phyloP scores from a whole-genome alignment of 208 protist genomes.

The Kentomonas sorsogonicus region DNA sequence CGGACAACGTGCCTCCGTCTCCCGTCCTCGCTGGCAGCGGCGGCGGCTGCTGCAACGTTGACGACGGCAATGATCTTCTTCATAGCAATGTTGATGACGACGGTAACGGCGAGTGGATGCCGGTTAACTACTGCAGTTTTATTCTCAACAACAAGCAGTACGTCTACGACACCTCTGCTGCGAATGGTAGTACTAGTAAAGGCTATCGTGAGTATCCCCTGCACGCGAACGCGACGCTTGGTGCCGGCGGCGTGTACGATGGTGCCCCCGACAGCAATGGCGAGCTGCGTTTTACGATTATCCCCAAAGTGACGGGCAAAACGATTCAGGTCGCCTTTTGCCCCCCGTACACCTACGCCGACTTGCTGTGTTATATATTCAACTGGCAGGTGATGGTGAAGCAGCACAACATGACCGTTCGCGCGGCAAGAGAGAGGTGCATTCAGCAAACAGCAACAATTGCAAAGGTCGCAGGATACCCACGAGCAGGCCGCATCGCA shows the following conservation, averaged over 20 bases:
- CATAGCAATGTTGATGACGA: slow-evolving; percentile 1
- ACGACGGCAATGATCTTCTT: neutral
- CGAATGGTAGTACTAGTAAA: neutral
- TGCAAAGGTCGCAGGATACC: too few relatives aligned
- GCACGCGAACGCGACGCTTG: too few relatives aligned
- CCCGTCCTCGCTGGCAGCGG: neutral
- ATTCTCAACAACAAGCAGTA: neutral
- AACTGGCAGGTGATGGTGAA: slow-evolving; percentile 75
- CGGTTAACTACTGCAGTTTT: too few relatives aligned
- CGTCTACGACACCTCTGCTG: neutral
- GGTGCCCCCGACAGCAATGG: slow-evolving; percentile 19
- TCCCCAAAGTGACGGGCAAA: slow-evolving; percentile 12
- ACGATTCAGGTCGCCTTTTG: slow-evolving; percentile 83
- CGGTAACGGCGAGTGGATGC: neutral
- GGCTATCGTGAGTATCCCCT: too few relatives aligned
- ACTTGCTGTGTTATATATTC: slow-evolving; percentile 77
- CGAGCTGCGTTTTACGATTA: slow-evolving; percentile 65
- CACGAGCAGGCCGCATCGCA: too few relatives aligned
- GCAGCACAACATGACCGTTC: slow-evolving; percentile 7
- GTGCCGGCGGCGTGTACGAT: too few relatives aligned
- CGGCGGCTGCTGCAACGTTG: neutral
- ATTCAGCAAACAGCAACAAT: neutral
- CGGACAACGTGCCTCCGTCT: too few relatives aligned
- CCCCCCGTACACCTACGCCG: slow-evolving; percentile 79
- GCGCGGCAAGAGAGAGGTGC: too few relatives aligned